phyloP scores from a whole-genome alignment of 257 asterid genomes.

The Lavandula angustifolia region DNA sequence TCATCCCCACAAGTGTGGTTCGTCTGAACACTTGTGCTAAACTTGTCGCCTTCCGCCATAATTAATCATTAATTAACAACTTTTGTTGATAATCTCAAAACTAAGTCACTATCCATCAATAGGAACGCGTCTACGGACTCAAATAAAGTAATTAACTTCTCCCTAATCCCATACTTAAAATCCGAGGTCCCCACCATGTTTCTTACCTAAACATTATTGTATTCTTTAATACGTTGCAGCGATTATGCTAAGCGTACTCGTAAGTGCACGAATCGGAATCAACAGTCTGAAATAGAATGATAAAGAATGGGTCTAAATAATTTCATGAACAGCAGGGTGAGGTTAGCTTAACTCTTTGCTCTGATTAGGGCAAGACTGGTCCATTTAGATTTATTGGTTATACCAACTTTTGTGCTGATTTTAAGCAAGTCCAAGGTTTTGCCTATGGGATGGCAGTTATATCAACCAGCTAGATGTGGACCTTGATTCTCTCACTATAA shows the following conservation, averaged over 20 bases:
- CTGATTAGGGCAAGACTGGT: constrained; percentile 26
- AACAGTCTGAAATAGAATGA: not conserved
- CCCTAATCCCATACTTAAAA: constrained; percentile 41
- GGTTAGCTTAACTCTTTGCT: constrained; percentile 21
- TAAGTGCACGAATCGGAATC: not conserved
- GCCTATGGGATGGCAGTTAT: constrained; percentile 39
- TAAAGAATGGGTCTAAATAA: too few relatives aligned
- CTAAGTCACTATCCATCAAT: constrained; percentile 44
- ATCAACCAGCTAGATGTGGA: constrained; percentile 40
- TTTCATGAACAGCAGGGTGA: constrained; percentile 6
- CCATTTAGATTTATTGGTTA: constrained; percentile 37
- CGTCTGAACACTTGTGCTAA: constrained; percentile 22
- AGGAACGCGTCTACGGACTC: constrained; percentile 45
- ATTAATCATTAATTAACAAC: constrained; percentile 33
- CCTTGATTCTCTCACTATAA: constrained; percentile 34
- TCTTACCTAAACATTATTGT: constrained; percentile 37
- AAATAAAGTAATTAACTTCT: constrained; percentile 39
- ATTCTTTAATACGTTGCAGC: not conserved
- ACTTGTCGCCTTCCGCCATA: constrained; percentile 36
- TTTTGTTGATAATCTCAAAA: constrained; percentile 49
- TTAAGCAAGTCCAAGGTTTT: constrained; percentile 44
- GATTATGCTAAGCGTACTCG: constrained; percentile 24
- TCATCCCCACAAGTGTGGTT: constrained; percentile 25
- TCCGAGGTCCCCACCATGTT: constrained; percentile 57
- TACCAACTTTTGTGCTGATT: constrained; percentile 41